phyloP scores from a whole-genome alignment of 805 yeast species.

The Candida sithepensis region DNA sequence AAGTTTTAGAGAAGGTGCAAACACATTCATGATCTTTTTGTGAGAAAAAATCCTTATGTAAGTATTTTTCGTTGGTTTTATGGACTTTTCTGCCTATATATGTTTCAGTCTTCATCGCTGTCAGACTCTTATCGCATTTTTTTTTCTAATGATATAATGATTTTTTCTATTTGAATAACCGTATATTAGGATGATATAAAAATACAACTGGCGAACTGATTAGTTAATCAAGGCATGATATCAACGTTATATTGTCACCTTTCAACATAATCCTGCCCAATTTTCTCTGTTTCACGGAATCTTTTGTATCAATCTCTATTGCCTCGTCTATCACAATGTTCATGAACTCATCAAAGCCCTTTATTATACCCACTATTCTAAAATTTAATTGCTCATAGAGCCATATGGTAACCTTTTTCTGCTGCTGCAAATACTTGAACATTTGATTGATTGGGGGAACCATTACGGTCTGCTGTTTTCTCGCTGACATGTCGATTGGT shows the following conservation, averaged over 20 bases:
- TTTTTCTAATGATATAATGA: too few species aligned
- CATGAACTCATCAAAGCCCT: constrained; percentile 98
- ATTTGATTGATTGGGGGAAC: constrained; percentile 92
- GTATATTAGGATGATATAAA: not conserved
- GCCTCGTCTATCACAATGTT: constrained; percentile 64
- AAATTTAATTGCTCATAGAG: constrained; percentile 77
- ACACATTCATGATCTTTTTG: not conserved
- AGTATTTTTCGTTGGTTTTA: not conserved
- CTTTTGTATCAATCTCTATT: constrained; percentile 55
- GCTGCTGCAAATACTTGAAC: constrained; percentile 82
- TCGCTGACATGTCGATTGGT: constrained; percentile 33
- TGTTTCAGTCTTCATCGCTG: too few species aligned
- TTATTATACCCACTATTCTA: constrained; percentile 76
- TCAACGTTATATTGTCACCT: constrained; percentile 90
- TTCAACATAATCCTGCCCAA: constrained; percentile 78
- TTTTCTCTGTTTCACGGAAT: constrained; percentile 37
- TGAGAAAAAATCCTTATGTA: too few species aligned
- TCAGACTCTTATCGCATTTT: too few species aligned
- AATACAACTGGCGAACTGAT: not conserved
- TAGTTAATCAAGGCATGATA: constrained; percentile 34
- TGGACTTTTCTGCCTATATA: not conserved
- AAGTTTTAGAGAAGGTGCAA: constrained; percentile 37
- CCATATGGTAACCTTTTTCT: constrained; percentile 80
- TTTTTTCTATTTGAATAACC: too few species aligned
- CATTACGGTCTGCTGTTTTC: constrained; percentile 48